Base-by-base conservation (phyloP, 2,329 filamentous ascomycete genomes). In the Fusarium algeriense region DNA sequence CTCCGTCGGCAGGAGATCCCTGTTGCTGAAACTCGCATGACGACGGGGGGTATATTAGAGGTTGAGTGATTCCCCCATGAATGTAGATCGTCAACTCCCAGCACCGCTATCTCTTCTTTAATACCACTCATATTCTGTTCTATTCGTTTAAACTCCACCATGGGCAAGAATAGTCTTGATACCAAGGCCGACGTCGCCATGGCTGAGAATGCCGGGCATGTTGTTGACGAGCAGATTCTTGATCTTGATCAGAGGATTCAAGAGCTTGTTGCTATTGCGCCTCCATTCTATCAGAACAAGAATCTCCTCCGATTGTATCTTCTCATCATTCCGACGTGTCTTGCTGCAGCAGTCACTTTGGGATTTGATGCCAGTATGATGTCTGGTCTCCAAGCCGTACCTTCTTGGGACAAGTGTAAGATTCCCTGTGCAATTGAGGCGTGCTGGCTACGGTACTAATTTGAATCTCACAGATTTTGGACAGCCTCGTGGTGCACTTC, bases 301-400 rank as follows among this genome's bases (percentile, higher is more conserved):
- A 71, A 60, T 2, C 28, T 73, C 3, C 14, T 73, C 2, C 35
- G 26, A 0, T 14, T 73, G 0, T 73, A 69, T 37, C 70, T 73
- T 3, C 48, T 63, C 37, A 73, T 71, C 1, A 53, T 73, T 4
- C 58, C 64, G 0, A 69, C 60, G 13, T 73, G 71, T 28, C 6
- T 73, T 2, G 61, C 64, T 3, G 67, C 71, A 0, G 67, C 71
- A 0, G 26, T 73, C 7, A 73, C 71, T 0, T n/a, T 73, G 2
- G 84, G 84, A 3, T 86, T 61, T 5, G 83, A 86, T 72, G 82
- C 81, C 5, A 82, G 81, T 7, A 83, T 86, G 80, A 83, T 73
- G 60, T 69, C 64, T 11, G 66, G 66, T 6, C 40, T 74, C 2
- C 72, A 74, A 10, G 70, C 68, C 5, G 67, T 75, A 1, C 67